phyloP scores from a whole-genome alignment of 805 yeast genomes.

The Metschnikowia vanudenii region DNA sequence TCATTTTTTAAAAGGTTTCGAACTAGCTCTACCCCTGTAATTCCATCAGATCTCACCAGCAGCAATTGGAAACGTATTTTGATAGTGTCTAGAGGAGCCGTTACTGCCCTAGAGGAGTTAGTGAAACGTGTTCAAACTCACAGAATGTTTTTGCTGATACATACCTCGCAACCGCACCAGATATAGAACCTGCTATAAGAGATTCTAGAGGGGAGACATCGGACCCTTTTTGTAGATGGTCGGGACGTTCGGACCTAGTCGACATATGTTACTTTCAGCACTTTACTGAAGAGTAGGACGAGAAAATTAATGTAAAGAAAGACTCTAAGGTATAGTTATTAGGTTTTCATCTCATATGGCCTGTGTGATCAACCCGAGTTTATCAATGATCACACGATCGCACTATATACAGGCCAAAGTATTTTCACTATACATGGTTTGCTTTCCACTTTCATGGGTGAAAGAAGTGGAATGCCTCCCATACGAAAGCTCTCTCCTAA shows the following conservation, averaged over 20 bases:
- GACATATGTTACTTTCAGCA: conserved; percentile 2
- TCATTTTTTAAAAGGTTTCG: conserved; percentile 53
- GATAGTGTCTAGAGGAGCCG: conserved; percentile 78
- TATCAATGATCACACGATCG: neutral
- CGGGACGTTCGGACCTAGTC: conserved; percentile 24
- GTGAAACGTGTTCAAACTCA: conserved; percentile 11
- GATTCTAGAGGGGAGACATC: conserved; percentile 53
- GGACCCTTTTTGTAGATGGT: conserved; percentile 51
- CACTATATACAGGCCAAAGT: neutral
- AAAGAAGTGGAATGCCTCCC: neutral
- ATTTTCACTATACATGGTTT: neutral
- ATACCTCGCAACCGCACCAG: conserved; percentile 41
- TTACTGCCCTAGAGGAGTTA: conserved; percentile 45
- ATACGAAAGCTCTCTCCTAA: neutral
- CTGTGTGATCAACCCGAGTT: neutral
- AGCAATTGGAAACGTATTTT: conserved; percentile 75
- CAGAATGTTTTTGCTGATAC: conserved; percentile 14
- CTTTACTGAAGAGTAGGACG: neutral
- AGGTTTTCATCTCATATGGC: too few species aligned
- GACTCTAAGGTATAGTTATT: too few species aligned
- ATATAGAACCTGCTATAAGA: conserved; percentile 60
- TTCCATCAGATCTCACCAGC: conserved; percentile 18
- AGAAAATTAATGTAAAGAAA: neutral
- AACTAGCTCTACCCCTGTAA: conserved; percentile 36
- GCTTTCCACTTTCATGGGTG: neutral